A percentile compares a stretch with the other conserved stretches of the same genome.
Conservation (phyloP, 192 early-diverging fungal genomes). For the Umbelopsis isabellina region DNA sequence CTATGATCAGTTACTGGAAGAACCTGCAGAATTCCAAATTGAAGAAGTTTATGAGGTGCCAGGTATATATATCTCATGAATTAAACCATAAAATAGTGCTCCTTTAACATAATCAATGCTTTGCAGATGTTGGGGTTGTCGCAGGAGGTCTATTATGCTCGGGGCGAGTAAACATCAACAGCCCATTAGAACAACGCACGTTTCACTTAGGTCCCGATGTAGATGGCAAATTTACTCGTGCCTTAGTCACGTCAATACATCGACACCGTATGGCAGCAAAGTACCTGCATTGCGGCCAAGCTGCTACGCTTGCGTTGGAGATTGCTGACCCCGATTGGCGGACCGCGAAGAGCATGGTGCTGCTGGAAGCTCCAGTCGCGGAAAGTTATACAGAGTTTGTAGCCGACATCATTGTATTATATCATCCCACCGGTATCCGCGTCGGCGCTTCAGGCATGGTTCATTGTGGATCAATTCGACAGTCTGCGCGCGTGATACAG, state of each 20-base stretch:
- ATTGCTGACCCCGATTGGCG: conserved; percentile 23
- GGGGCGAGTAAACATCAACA: conserved; percentile 52
- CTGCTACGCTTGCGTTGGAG: conserved; percentile 75
- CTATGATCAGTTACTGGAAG: conserved; percentile 40
- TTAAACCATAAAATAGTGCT: too few species aligned
- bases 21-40: conserved; percentile 73
- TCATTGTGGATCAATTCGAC: conserved; percentile 61
- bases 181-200: conserved; percentile 11
- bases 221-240: conserved; percentile 66
- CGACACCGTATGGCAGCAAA: conserved; percentile 77
- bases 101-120: neutral
- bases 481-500: conserved; percentile 56
- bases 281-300: conserved; percentile 70
- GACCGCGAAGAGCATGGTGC: conserved; percentile 59
- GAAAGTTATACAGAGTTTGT: conserved; percentile 63
- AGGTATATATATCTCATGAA: too few species aligned
- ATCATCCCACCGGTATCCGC: conserved; percentile 48
- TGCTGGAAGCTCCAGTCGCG: conserved; percentile 47
- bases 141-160: conserved; percentile 63
- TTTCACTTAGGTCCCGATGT: conserved; percentile 68
- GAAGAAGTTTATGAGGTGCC: conserved; percentile 80
- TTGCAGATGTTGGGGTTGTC: conserved; percentile 64
- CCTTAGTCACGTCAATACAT: conserved; percentile 79
- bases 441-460: conserved; percentile 61
- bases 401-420: conserved; percentile 67